Evolutionary conservation across 768 basidiomycete species (phyloP), one percentile per base, ranked within the genome.

Genomic region (Roridomyces roridus): DNA sequence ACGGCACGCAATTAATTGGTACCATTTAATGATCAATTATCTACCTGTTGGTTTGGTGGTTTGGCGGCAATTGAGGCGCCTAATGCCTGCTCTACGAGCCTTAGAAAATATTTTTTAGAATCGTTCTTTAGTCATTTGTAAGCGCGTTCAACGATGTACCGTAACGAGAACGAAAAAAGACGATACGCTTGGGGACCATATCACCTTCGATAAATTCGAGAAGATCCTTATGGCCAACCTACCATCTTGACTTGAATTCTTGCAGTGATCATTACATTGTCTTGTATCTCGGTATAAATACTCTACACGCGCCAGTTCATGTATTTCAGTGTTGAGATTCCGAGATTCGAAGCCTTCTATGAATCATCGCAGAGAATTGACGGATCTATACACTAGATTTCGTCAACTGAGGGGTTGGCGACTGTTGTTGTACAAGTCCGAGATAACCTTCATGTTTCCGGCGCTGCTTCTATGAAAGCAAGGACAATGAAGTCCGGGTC

Each of bases 171-270:
- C n/a, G n/a, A n/a, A n/a, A n/a, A n/a, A n/a, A n/a, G 35, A 47
- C 10, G 35, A 36, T 25, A 47, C 46, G 46, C 46, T 47, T 47
- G 46, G 34, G 21, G 21, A 47, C 21, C 46, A 47, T 24, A 47
- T 47, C 34, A 47, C 46, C 21, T 36, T 47, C 23, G 46, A 47
- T 36, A 47, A 47, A 35, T 47, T 47, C 34, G 46, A 47, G 46
- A 47, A 47, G 34, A 24, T 47, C 20, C 23, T 47, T 21, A 35
- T 46, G 29, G 45, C 7, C 45, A 46, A 46, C 45, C 18, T 34
- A 34, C 43, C 43, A 45, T 45, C 43, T 45, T n/a, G 45, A 12
- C 45, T 34, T 46, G 45, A 46, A 31, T 46, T 46, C 45, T 11
- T 25, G 45, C 29, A 34, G 28, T 31, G 45, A 12, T 46, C 29